phyloP scores from a whole-genome alignment of 345 rosid genomes.

The Melastoma malabathricum region DNA sequence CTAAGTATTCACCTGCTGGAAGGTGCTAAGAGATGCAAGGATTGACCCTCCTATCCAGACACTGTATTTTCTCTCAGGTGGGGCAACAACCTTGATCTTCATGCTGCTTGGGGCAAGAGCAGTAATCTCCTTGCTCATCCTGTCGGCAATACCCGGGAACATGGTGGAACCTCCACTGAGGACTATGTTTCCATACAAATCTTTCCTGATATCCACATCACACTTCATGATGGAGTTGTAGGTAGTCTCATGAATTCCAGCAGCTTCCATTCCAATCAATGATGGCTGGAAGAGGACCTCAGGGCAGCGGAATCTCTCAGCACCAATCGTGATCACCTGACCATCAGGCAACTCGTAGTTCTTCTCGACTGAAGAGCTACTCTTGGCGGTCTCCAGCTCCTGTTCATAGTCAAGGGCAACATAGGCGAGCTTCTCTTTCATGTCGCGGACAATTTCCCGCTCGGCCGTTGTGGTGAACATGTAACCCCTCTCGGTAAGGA shows the following conservation, averaged over 20 bases:
- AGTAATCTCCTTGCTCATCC: slow-evolving; percentile 30
- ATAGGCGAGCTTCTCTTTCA: slow-evolving; percentile 32
- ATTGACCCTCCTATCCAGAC: slow-evolving; percentile 37
- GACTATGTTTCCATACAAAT: slow-evolving; percentile 29
- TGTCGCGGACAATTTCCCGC: slow-evolving; percentile 35
- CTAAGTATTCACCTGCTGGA: slow-evolving; percentile 23
- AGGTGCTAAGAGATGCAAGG: slow-evolving; percentile 38
- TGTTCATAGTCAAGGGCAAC: slow-evolving; percentile 32
- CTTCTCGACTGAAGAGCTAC: slow-evolving; percentile 31
- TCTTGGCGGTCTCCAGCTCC: slow-evolving; percentile 28
- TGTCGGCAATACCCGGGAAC: slow-evolving; percentile 33
- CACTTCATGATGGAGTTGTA: slow-evolving; percentile 35
- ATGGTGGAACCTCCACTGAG: slow-evolving; percentile 36
- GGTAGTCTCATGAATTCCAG: slow-evolving; percentile 31
- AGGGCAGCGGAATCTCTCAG: slow-evolving; percentile 34
- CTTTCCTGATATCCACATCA: slow-evolving; percentile 32
- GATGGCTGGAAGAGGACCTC: slow-evolving; percentile 36
- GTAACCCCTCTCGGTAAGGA: slow-evolving; percentile 30
- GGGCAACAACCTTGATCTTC: slow-evolving; percentile 33
- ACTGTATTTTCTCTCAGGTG: slow-evolving; percentile 33
- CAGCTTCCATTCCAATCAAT: slow-evolving; percentile 31
- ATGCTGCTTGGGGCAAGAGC: slow-evolving; percentile 35
- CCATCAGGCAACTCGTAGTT: slow-evolving; percentile 34
- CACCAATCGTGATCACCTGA: slow-evolving; percentile 30
- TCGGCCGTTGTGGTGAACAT: slow-evolving; percentile 34